Percentiles rank a stretch among this genome's conserved stretches.
phyloP scores from a whole-genome alignment of 306 rosid genomes.

The Styphnolobium japonicum region DNA sequence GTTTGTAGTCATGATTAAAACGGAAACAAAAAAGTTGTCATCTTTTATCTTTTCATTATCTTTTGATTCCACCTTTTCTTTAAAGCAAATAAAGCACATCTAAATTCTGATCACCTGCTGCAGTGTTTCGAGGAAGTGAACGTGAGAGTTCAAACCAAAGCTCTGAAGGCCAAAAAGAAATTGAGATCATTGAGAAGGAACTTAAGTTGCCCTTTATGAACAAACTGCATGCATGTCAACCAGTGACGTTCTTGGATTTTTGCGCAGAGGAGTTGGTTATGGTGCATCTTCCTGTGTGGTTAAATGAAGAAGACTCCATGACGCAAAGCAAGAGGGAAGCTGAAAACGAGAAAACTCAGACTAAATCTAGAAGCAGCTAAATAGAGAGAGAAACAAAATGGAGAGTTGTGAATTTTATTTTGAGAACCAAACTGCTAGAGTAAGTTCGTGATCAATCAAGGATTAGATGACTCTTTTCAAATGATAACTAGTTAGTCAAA shows the following conservation, averaged over 20 bases:
- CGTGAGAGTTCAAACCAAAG: constrained; percentile 41
- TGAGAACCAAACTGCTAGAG: background rate
- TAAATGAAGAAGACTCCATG: background rate
- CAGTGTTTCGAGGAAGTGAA: constrained; percentile 58
- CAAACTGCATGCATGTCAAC: background rate
- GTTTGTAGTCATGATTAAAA: no score
- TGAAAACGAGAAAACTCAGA: background rate
- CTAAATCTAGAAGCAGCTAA: background rate
- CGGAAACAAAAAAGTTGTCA: background rate
- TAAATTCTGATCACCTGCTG: background rate
- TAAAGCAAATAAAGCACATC: background rate
- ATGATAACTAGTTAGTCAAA: background rate
- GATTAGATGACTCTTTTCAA: background rate
- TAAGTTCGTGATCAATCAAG: background rate
- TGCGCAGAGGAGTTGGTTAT: background rate
- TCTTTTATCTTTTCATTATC: background rate
- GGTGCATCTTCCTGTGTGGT: background rate
- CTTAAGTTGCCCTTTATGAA: constrained; percentile 51
- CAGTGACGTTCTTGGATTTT: background rate
- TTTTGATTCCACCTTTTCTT: background rate
- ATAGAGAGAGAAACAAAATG: background rate
- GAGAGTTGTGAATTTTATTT: background rate
- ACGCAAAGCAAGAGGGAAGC: background rate
- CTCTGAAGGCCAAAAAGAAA: constrained; percentile 49
- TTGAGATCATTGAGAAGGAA: constrained; percentile 50